Conservation (phyloP, 306 rosid genomes). For the Pterocarpus macrocarpus region DNA sequence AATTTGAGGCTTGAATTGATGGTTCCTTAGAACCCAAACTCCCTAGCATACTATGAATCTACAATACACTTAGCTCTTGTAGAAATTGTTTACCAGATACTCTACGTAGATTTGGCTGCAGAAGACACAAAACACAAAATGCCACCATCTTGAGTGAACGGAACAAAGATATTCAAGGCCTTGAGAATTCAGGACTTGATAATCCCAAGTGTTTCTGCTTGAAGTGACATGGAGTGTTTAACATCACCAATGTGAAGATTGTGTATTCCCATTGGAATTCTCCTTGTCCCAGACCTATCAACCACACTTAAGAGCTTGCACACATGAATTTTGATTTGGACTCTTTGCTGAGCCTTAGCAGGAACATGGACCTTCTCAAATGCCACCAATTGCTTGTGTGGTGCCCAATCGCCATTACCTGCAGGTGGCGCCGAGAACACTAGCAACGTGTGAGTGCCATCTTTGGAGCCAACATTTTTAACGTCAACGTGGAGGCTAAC, state of each 20-base stretch:
- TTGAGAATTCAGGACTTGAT: constrained; percentile 53
- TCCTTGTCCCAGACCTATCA: constrained; percentile 70
- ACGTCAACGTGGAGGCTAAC: constrained; percentile 66
- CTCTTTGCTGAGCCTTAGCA: constrained; percentile 55
- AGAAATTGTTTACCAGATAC: not conserved
- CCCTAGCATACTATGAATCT: too few relatives aligned
- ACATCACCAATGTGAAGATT: constrained; percentile 63
- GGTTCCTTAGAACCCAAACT: too few relatives aligned
- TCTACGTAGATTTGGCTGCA: too few relatives aligned
- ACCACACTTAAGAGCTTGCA: constrained; percentile 85
- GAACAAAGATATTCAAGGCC: too few relatives aligned
- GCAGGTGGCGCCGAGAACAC: constrained; percentile 75
- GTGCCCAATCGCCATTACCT: constrained; percentile 65
- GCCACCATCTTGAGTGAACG: too few relatives aligned
- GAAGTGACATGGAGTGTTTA: constrained; percentile 61
- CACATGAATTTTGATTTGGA: constrained; percentile 67
- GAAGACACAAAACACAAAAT: too few relatives aligned
- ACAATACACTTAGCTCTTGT: not conserved
- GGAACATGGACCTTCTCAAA: constrained; percentile 73
- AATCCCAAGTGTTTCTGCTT: constrained; percentile 58
- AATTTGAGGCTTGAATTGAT: not conserved
- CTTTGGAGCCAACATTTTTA: constrained; percentile 67
- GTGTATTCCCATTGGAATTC: constrained; percentile 79
- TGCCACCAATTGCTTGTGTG: constrained; percentile 71
- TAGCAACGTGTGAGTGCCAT: constrained; percentile 73